These are phyloP conservation scores for Corylus americana DNA, from an alignment of 306 rosid genomes.

Conservation along the genomic window DNA sequence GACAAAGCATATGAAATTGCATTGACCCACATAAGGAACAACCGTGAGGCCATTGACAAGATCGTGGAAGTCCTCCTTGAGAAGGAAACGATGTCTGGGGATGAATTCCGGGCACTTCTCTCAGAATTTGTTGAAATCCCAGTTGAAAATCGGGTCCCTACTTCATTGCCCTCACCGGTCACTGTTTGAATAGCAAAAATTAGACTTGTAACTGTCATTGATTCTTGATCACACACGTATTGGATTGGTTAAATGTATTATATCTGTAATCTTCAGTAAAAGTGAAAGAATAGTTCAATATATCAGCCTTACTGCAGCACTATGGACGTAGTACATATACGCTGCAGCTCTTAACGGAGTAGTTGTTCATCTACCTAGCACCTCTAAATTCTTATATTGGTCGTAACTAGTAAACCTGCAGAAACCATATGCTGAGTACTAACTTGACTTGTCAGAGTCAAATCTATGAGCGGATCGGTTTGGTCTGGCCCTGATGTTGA, in stretches of 20 bases:
- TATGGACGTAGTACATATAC: no score
- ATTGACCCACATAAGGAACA: slow-evolving; percentile 76
- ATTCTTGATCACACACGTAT: slow-evolving; percentile 18
- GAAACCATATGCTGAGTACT: no score
- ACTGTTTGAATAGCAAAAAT: slow-evolving; percentile 52
- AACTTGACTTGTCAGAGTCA: no score
- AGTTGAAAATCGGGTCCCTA: slow-evolving; percentile 65
- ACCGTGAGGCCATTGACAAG: slow-evolving; percentile 96
- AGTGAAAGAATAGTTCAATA: not conserved
- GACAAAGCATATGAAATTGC: slow-evolving; percentile 89
- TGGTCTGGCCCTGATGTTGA: no score
- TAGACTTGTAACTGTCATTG: slow-evolving; percentile 32
- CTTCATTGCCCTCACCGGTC: slow-evolving; percentile 71
- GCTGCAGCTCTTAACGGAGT: no score
- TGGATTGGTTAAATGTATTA: slow-evolving; percentile 40
- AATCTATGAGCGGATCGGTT: no score
- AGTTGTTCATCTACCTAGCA: no score
- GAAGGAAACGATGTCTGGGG: slow-evolving; percentile 87
- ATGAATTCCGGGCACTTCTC: slow-evolving; percentile 90
- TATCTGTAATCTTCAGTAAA: slow-evolving; percentile 34
- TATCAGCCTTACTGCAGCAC: not conserved
- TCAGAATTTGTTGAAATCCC: slow-evolving; percentile 91
- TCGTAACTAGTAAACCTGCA: no score
- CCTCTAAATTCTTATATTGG: no score
- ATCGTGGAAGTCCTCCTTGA: slow-evolving; percentile 89